Percentiles rank a stretch among this genome's conserved stretches.
These are phyloP conservation scores for Annulohypoxylon moriforme DNA, from an alignment of 495 filamentous ascomycete species.

Conservation along the genomic window DNA sequence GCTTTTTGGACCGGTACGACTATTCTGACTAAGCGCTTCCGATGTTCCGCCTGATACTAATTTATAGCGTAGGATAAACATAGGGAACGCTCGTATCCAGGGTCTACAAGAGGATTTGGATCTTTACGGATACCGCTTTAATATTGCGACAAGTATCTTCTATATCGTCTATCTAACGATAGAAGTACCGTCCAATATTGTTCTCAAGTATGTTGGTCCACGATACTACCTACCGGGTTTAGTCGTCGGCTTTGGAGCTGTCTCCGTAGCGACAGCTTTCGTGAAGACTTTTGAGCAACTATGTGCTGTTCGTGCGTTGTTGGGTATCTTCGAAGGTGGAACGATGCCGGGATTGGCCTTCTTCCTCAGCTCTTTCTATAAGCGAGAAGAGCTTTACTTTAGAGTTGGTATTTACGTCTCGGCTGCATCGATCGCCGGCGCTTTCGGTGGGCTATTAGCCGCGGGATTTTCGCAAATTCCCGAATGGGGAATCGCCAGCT, in stretches of 20 bases:
- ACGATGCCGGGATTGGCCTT: constrained; percentile 69
- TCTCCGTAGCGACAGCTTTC: constrained; percentile 60
- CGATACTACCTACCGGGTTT: constrained; percentile 72
- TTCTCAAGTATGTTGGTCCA: constrained; percentile 69
- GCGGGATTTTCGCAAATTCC: constrained; percentile 64
- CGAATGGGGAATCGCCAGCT: constrained; percentile 57
- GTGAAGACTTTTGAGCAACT: constrained; percentile 58
- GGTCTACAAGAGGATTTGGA: constrained; percentile 66
- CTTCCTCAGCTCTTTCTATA: constrained; percentile 68
- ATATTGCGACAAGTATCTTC: constrained; percentile 68
- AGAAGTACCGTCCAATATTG: constrained; percentile 73
- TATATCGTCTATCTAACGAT: constrained; percentile 77
- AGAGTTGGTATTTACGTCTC: constrained; percentile 69
- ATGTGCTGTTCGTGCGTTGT: constrained; percentile 53
- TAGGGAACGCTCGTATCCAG: constrained; percentile 73
- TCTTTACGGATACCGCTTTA: constrained; percentile 64
- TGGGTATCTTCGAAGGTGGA: constrained; percentile 65
- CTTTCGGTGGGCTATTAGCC: constrained; percentile 67
- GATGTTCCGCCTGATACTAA: constrained; percentile 19
- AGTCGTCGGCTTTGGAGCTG: constrained; percentile 61
- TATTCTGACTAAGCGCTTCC: background rate
- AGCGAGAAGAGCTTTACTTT: constrained; percentile 65
- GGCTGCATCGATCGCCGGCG: constrained; percentile 65
- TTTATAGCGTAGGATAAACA: constrained; percentile 64
- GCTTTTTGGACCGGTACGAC: constrained; percentile 58